A percentile compares a stretch with the other conserved stretches of the same genome.
Evolutionary conservation across 2,329 filamentous ascomycete genomes (phyloP).

Genomic region (Emergomyces africanus): DNA sequence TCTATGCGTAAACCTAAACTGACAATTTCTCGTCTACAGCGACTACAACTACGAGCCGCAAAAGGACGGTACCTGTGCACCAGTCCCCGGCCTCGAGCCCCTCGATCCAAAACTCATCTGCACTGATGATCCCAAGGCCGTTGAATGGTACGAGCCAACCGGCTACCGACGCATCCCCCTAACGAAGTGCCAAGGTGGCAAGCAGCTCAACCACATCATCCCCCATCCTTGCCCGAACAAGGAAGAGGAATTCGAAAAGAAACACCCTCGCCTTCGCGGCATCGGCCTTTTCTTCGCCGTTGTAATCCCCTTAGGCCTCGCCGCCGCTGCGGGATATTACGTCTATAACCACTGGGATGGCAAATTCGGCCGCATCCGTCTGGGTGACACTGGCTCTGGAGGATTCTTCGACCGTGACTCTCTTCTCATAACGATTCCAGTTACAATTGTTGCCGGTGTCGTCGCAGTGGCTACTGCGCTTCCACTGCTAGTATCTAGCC

Average conservation of each 20-base stretch:
- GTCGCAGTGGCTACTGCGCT: conserved; percentile 59
- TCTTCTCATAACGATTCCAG: conserved; percentile 69
- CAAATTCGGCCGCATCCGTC: conserved; percentile 83
- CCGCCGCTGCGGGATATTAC: conserved; percentile 66
- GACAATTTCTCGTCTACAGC: conserved; percentile 33
- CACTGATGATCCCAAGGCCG: conserved; percentile 49
- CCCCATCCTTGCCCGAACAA: conserved; percentile 60
- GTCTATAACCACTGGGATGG: conserved; percentile 73
- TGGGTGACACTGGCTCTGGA: conserved; percentile 51
- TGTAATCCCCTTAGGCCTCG: conserved; percentile 57
- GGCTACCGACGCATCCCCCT: conserved; percentile 84
- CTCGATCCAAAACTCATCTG: conserved; percentile 48
- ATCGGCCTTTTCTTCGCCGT: conserved; percentile 77
- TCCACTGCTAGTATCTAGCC: conserved; percentile 57
- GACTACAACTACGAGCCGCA: conserved; percentile 89
- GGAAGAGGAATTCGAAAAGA: conserved; percentile 68
- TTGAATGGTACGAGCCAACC: conserved; percentile 71
- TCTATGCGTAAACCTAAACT: background rate
- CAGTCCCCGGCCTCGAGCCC: conserved; percentile 61
- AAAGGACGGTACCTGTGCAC: conserved; percentile 59
- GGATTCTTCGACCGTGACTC: conserved; percentile 54
- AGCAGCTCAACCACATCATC: conserved; percentile 56
- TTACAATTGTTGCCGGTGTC: conserved; percentile 67
- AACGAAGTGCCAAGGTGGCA: conserved; percentile 70
- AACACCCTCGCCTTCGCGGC: conserved; percentile 52